Evolutionary conservation across 352 stramenopile genomes (phyloP).

Genomic region (Phytopythium delawarense): DNA sequence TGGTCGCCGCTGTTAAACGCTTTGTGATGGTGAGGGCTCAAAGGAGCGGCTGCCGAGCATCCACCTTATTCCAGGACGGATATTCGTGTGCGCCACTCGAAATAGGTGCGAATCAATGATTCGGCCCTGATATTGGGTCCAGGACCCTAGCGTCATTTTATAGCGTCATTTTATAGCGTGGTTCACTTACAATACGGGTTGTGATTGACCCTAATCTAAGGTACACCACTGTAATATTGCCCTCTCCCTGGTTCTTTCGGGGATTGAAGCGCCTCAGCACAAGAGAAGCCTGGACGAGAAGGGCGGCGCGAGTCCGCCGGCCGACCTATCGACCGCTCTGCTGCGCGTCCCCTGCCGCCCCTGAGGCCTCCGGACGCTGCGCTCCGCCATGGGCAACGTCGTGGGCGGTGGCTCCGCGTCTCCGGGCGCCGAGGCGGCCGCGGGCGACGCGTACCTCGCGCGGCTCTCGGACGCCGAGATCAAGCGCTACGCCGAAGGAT

Average conservation of each 20-base stretch:
- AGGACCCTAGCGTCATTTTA: too few relatives aligned
- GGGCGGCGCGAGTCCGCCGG: neutral
- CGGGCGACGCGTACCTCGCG: constrained; percentile 42
- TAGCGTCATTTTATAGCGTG: too few relatives aligned
- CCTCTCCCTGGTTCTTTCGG: neutral
- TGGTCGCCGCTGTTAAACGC: neutral
- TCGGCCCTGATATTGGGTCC: neutral
- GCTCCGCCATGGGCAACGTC: constrained; percentile 57
- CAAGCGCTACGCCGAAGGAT: constrained; percentile 69
- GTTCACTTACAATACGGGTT: too few relatives aligned
- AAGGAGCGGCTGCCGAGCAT: neutral
- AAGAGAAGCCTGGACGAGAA: neutral
- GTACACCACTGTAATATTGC: neutral
- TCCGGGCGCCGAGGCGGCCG: constrained; percentile 10
- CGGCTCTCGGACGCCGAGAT: constrained; percentile 54
- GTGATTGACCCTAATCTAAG: neutral
- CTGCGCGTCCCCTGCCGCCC: neutral
- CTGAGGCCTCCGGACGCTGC: neutral
- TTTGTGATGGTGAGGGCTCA: neutral
- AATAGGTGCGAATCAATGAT: neutral
- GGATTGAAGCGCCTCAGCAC: neutral
- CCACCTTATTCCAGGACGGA: neutral
- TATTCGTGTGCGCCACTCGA: neutral
- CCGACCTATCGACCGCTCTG: neutral
- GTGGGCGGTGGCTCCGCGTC: constrained; percentile 44